Evolutionary conservation across 2,329 filamentous ascomycete species (phyloP).

Genomic region (Colletotrichum sp.): DNA sequence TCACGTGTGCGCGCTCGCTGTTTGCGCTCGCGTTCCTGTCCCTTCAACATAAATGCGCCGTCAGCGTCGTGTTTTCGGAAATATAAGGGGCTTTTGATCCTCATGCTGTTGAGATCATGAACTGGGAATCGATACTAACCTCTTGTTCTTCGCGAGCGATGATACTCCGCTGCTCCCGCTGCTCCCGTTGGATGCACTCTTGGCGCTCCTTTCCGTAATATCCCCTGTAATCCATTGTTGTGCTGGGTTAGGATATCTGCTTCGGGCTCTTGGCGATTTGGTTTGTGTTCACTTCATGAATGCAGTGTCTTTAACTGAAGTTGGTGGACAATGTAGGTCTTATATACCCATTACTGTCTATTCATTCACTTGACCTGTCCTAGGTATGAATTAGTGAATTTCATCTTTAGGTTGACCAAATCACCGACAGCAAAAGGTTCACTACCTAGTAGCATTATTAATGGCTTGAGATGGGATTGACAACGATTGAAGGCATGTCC

Average conservation of each 20-base stretch:
- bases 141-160: background rate
- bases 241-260: background rate
- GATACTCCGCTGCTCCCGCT: background rate
- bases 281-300: background rate
- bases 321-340: fast-evolving
- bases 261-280: too few relatives aligned
- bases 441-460: too few relatives aligned
- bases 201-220: background rate
- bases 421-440: background rate
- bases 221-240: background rate
- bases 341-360: background rate
- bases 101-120: background rate
- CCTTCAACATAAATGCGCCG: background rate
- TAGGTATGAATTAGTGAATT: background rate
- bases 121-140: background rate
- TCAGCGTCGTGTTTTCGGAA: background rate
- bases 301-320: background rate
- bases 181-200: background rate
- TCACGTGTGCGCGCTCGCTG: background rate
- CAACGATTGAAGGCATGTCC: background rate
- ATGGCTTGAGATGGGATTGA: background rate
- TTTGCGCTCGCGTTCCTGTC: background rate
- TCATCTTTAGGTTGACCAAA: background rate
- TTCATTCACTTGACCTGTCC: background rate
- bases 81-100: background rate